These are phyloP conservation scores for Arbutus unedo DNA, from an alignment of 148 eudicot species.

Conservation along the genomic window DNA sequence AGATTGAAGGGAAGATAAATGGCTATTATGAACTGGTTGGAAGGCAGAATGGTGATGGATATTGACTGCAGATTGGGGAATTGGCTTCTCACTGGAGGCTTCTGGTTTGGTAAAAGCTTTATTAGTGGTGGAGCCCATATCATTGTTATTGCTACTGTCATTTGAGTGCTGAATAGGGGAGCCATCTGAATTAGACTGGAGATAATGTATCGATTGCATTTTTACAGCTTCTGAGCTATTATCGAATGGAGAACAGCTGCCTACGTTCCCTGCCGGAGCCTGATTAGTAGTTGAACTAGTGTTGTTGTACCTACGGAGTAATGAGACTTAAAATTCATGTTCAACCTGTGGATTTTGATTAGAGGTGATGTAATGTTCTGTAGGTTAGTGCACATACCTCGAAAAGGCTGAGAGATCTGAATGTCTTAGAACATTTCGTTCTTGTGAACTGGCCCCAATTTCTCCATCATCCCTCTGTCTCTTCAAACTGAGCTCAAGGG, in stretches of 20 bases:
- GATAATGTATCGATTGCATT: conserved; percentile 8
- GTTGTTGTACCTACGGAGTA: conserved; percentile 23
- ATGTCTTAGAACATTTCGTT: conserved; percentile 21
- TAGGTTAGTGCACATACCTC: conserved; percentile 13
- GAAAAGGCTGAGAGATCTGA: conserved; percentile 28
- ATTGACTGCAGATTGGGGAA: conserved; percentile 14
- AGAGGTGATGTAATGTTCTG: background rate
- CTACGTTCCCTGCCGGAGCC: conserved; percentile 18
- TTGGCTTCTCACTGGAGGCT: conserved; percentile 11
- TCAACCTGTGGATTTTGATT: background rate
- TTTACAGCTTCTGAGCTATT: conserved; percentile 19
- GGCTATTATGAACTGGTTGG: conserved; percentile 9
- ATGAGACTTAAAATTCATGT: background rate
- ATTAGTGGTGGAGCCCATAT: conserved; percentile 11
- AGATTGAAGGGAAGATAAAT: conserved; percentile 10
- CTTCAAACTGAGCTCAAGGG: conserved; percentile 21
- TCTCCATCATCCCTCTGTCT: conserved; percentile 9
- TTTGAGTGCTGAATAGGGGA: conserved; percentile 16
- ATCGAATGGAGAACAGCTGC: conserved; percentile 21
- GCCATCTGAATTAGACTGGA: conserved; percentile 5
- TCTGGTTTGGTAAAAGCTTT: background rate
- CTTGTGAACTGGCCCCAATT: conserved; percentile 7
- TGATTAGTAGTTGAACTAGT: conserved; percentile 14
- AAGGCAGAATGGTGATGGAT: background rate
- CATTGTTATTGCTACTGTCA: conserved; percentile 21